These are phyloP conservation scores for Cyberlindnera galapagoensis DNA, from an alignment of 805 yeast species.

Conservation along the genomic window DNA sequence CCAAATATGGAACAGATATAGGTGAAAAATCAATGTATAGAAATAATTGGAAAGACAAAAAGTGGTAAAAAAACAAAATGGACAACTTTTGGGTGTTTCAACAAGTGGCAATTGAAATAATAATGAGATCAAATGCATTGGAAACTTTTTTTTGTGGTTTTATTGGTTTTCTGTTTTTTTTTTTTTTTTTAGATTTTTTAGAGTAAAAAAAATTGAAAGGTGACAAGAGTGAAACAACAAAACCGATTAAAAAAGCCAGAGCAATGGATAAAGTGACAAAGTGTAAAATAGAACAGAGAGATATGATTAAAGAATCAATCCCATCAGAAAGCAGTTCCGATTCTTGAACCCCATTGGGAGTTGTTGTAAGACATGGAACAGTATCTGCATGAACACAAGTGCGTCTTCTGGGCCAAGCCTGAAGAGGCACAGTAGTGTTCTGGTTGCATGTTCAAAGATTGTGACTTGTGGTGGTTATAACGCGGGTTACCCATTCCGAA, in stretches of 20 bases:
- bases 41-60: slow-evolving; percentile 1
- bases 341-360: slow-evolving; percentile 20
- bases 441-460: slow-evolving; percentile 14
- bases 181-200: slow-evolving; percentile 4
- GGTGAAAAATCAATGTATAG: not conserved
- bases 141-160: slow-evolving; percentile 4
- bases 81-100: too few relatives aligned
- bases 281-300: slow-evolving; percentile 2
- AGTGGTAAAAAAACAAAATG: slow-evolving; percentile 1
- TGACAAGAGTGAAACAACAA: not conserved
- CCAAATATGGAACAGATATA: not conserved
- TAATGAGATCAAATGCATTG: slow-evolving; percentile 1
- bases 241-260: not conserved
- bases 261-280: not conserved
- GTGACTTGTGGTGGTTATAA: slow-evolving; percentile 14
- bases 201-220: slow-evolving; percentile 1
- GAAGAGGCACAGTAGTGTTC: slow-evolving; percentile 22
- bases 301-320: slow-evolving; percentile 3
- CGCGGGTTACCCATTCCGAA: too few relatives aligned
- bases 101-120: too few relatives aligned
- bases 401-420: slow-evolving; percentile 17
- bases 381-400: slow-evolving; percentile 21
- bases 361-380: slow-evolving; percentile 16
- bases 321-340: slow-evolving; percentile 12
- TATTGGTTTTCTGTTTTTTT: slow-evolving; percentile 2